phyloP scores from a whole-genome alignment of 2,329 filamentous ascomycete genomes.

The Juglanconis sp. region DNA sequence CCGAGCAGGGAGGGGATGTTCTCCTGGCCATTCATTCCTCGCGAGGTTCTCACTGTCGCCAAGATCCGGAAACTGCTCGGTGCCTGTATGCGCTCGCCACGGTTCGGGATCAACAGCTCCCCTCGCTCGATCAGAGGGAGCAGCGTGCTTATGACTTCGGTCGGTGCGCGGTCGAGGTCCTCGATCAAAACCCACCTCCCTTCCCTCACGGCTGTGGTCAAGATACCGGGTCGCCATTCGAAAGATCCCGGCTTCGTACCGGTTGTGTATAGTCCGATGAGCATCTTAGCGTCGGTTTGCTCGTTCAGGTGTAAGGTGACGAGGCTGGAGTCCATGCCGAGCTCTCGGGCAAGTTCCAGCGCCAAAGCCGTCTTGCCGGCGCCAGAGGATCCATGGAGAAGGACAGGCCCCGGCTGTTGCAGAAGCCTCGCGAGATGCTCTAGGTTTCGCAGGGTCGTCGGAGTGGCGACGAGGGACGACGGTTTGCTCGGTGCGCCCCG shows the following conservation, averaged over 20 bases:
- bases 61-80: constrained; percentile 85
- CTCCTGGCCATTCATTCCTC: constrained; percentile 64
- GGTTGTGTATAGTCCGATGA: constrained; percentile 91
- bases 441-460: constrained; percentile 71
- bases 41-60: constrained; percentile 79
- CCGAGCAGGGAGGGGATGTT: constrained; percentile 75
- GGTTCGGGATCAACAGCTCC: constrained; percentile 85
- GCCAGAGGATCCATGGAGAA: constrained; percentile 79
- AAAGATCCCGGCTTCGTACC: constrained; percentile 86
- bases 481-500: constrained; percentile 43
- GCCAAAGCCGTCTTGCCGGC: constrained; percentile 88
- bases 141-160: constrained; percentile 89
- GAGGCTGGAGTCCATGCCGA: constrained; percentile 78
- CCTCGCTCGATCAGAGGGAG: constrained; percentile 88
- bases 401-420: constrained; percentile 65
- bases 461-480: constrained; percentile 63
- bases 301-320: constrained; percentile 96
- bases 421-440: constrained; percentile 65
- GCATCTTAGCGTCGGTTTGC: constrained; percentile 95
- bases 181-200: constrained; percentile 97
- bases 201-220: constrained; percentile 91
- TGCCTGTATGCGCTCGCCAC: constrained; percentile 81
- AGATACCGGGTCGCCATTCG: constrained; percentile 83
- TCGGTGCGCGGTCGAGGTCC: constrained; percentile 90
- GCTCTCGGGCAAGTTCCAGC: constrained; percentile 74